Percentiles rank a stretch among this genome's conserved stretches.
These are phyloP conservation scores for Middelhovenomyces tepae DNA, from an alignment of 805 yeast species.

Conservation along the genomic window DNA sequence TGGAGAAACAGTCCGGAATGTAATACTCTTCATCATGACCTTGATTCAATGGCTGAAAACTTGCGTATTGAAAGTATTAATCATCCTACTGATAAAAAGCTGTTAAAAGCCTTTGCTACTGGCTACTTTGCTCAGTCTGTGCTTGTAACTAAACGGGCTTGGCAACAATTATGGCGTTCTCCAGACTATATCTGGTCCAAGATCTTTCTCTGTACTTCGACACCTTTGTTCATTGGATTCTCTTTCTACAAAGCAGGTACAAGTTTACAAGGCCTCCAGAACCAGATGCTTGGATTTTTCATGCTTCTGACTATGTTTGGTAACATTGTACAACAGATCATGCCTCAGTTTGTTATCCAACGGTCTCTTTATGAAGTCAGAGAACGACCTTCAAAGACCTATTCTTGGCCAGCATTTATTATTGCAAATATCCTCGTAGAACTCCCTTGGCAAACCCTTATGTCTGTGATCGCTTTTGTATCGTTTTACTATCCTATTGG, in stretches of 20 bases:
- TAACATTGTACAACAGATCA: constrained; percentile 52
- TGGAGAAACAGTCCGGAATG: constrained; percentile 68
- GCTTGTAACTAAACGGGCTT: constrained; percentile 43
- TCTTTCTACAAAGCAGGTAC: constrained; percentile 57
- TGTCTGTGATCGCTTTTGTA: constrained; percentile 56
- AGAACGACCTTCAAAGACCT: constrained; percentile 65
- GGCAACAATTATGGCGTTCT: constrained; percentile 57
- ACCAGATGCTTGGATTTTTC: constrained; percentile 71
- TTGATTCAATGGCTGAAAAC: constrained; percentile 51
- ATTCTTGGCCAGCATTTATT: constrained; percentile 57
- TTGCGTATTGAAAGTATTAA: constrained; percentile 20
- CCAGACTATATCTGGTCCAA: constrained; percentile 53
- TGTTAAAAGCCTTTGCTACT: constrained; percentile 36
- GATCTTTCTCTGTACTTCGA: constrained; percentile 40
- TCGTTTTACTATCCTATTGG: constrained; percentile 65
- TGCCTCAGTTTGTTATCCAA: constrained; percentile 50
- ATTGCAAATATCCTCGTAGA: constrained; percentile 57
- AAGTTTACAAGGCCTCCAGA: constrained; percentile 59
- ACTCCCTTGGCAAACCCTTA: constrained; percentile 52
- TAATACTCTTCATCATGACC: constrained; percentile 47
- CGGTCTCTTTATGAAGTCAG: constrained; percentile 63
- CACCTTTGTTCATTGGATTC: constrained; percentile 59
- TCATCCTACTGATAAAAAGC: constrained; percentile 19
- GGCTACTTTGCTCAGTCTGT: constrained; percentile 33
- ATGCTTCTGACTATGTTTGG: constrained; percentile 52